A percentile compares a stretch with the other conserved stretches of the same genome.
phyloP scores from a whole-genome alignment of 2,329 filamentous ascomycete genomes.

The Neobulgaria alba region DNA sequence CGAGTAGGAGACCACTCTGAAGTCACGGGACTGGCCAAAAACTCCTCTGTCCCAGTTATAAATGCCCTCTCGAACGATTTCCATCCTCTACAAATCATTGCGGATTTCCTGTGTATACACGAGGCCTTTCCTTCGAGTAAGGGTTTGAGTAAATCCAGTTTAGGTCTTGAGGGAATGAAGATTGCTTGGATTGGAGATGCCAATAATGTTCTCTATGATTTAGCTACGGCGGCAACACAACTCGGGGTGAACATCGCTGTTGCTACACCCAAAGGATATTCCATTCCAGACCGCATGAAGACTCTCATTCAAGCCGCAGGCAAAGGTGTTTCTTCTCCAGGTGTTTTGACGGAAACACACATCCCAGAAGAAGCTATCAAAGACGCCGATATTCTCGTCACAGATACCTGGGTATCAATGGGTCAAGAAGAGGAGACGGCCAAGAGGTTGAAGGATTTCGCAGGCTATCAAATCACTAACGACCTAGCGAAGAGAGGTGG shows the following conservation, averaged over 20 bases:
- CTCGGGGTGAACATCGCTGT: conserved; percentile 80
- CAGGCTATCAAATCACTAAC: conserved; percentile 83
- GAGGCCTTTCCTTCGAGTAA: conserved; percentile 53
- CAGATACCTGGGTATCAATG: conserved; percentile 98
- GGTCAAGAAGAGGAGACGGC: conserved; percentile 82
- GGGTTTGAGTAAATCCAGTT: conserved; percentile 16
- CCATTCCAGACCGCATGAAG: conserved; percentile 68
- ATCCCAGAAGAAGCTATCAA: conserved; percentile 78
- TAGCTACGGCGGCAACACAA: conserved; percentile 81
- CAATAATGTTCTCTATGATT: conserved; percentile 93
- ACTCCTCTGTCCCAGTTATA: conserved; percentile 73
- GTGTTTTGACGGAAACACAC: conserved; percentile 65
- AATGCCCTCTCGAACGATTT: conserved; percentile 84
- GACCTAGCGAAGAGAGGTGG: conserved; percentile 77
- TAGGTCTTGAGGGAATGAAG: conserved; percentile 76
- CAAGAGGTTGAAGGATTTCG: conserved; percentile 71
- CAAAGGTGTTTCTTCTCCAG: conserved; percentile 46
- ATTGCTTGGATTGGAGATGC: conserved; percentile 94
- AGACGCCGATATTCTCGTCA: conserved; percentile 82
- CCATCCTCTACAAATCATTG: conserved; percentile 89
- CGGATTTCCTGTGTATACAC: conserved; percentile 85
- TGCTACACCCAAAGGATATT: conserved; percentile 77
- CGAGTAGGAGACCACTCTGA: conserved; percentile 72
- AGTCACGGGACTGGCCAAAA: conserved; percentile 58
- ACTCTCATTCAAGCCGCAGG: conserved; percentile 56